Percentiles rank a stretch among this genome's conserved stretches.
These are phyloP conservation scores for Seminavis robusta DNA, from an alignment of 108 stramenopile species.

Conservation along the genomic window DNA sequence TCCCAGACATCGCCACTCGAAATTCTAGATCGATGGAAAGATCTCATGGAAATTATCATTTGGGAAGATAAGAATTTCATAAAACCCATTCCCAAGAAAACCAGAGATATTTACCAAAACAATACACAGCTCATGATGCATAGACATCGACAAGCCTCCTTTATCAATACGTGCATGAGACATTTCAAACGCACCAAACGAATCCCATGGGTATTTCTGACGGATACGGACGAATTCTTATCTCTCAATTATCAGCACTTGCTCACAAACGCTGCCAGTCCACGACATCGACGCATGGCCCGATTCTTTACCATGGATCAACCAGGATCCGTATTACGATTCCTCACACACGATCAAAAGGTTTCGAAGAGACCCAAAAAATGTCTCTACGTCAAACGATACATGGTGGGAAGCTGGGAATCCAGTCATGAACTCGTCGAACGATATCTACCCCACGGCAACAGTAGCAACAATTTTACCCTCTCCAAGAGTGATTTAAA, in stretches of 20 bases:
- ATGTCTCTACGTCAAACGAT: neutral
- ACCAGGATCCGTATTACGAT: neutral
- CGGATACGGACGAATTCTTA: slow-evolving; percentile 46
- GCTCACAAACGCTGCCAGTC: neutral
- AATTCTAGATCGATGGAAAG: slow-evolving; percentile 32
- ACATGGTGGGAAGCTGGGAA: no score
- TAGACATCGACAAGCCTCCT: neutral
- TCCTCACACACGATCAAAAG: neutral
- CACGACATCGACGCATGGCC: neutral
- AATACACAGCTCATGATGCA: neutral
- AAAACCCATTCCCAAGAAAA: neutral
- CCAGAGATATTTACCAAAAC: neutral
- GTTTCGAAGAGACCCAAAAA: neutral
- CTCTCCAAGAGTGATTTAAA: slow-evolving; percentile 13
- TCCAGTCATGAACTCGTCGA: neutral
- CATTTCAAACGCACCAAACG: neutral
- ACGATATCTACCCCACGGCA: neutral
- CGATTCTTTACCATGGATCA: neutral
- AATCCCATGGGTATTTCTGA: slow-evolving; percentile 38
- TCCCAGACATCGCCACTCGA: slow-evolving; percentile 8
- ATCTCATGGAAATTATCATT: slow-evolving; percentile 6
- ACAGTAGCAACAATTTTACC: neutral
- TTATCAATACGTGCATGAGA: slow-evolving; percentile 1
- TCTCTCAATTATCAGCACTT: slow-evolving; percentile 6
- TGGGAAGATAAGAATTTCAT: slow-evolving; percentile 20